phyloP scores from a whole-genome alignment of 106 monocot species.

The Dioscorea zingiberensis region DNA sequence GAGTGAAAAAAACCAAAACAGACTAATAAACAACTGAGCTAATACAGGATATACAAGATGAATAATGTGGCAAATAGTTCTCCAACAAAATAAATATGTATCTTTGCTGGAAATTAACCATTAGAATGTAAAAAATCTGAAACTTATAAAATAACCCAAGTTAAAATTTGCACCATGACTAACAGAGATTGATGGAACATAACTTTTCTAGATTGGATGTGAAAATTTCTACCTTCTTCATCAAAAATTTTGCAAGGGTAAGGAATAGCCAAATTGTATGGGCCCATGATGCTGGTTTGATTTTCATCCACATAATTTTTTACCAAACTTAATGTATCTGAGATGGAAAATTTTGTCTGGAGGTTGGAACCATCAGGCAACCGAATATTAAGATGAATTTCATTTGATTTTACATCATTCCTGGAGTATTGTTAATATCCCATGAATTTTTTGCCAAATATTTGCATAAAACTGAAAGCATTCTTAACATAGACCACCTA shows the following conservation, averaged over 20 bases:
- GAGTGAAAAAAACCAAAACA: conserved; percentile 1
- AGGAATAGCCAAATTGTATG: conserved; percentile 72
- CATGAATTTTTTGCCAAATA: too few species aligned
- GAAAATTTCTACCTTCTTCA: conserved; percentile 55
- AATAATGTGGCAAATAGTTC: too few species aligned
- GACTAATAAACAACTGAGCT: not conserved
- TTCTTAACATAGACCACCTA: too few species aligned
- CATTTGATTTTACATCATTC: conserved; percentile 42
- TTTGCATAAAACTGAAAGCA: too few species aligned
- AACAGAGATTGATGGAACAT: too few species aligned
- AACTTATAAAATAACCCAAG: too few species aligned
- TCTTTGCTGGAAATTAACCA: too few species aligned
- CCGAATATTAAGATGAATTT: conserved; percentile 64
- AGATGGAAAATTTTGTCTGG: conserved; percentile 45
- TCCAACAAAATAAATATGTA: too few species aligned
- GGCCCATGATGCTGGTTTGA: conserved; percentile 15
- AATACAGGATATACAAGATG: too few species aligned
- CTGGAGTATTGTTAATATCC: too few species aligned
- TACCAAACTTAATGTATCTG: conserved; percentile 62
- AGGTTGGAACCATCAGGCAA: conserved; percentile 67
- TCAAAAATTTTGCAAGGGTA: conserved; percentile 72
- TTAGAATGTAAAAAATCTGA: too few species aligned
- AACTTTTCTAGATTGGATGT: not conserved
- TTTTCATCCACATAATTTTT: conserved; percentile 63
- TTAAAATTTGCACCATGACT: too few species aligned